Evolutionary conservation across 2,329 filamentous ascomycete genomes (phyloP).

Genomic region (Cercospora sojina): DNA sequence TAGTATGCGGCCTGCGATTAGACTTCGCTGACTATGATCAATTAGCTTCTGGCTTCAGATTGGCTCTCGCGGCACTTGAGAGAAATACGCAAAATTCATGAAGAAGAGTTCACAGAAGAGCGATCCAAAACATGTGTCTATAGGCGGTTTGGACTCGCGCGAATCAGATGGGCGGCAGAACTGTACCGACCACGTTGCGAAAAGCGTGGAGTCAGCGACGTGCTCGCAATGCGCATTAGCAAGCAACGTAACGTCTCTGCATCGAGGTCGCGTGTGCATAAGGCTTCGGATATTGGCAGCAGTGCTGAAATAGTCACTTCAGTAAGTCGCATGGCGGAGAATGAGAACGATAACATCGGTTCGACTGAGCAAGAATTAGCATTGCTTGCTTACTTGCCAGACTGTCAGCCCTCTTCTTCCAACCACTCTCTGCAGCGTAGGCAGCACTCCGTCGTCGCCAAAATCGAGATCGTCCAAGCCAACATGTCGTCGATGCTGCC

Average conservation of each 20-base stretch:
- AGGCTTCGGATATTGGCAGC: no score
- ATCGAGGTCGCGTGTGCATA: neutral
- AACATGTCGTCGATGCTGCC: slow-evolving; percentile 66
- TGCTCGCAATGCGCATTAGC: no score
- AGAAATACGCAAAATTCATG: neutral
- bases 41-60: neutral
- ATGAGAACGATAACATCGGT: no score
- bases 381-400: slow-evolving; percentile 45
- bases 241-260: neutral
- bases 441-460: slow-evolving; percentile 71
- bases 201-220: no score
- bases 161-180: neutral
- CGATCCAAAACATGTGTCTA: neutral
- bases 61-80: neutral
- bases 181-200: neutral
- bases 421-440: slow-evolving; percentile 64
- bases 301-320: no score
- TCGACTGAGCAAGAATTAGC: slow-evolving; percentile 25
- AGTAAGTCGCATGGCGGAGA: no score
- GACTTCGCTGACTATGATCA: neutral
- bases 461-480: slow-evolving; percentile 81
- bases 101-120: neutral
- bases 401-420: slow-evolving; percentile 49
- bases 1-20: neutral
- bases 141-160: neutral